A percentile compares a stretch with the other conserved stretches of the same genome.
phyloP scores from a whole-genome alignment of 208 protist genomes.

The Trypanosoma cruzi region DNA sequence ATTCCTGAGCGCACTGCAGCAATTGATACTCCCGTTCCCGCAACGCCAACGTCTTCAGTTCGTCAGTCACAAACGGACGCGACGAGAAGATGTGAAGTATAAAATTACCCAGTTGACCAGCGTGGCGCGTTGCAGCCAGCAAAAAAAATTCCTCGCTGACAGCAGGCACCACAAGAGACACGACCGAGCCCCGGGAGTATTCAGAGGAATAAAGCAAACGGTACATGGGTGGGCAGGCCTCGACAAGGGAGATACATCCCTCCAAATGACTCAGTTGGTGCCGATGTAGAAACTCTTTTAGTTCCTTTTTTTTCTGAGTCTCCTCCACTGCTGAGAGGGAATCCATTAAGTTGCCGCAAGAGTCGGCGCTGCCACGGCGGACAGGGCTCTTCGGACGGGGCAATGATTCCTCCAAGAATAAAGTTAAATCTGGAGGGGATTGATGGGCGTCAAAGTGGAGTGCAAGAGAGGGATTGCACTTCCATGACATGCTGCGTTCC shows the following conservation, averaged over 20 bases:
- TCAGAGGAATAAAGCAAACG: constrained; percentile 37
- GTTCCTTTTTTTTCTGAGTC: constrained; percentile 27
- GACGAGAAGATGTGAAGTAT: constrained; percentile 67
- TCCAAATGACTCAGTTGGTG: constrained; percentile 43
- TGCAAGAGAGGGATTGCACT: constrained; percentile 69
- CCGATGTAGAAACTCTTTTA: constrained; percentile 44
- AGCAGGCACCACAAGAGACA: constrained; percentile 29
- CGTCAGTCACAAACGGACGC: constrained; percentile 48
- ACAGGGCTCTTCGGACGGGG: neutral
- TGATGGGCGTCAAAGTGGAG: constrained; percentile 35
- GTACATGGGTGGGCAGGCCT: constrained; percentile 43
- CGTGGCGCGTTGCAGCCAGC: constrained; percentile 62
- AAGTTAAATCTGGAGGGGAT: constrained; percentile 32
- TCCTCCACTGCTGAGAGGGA: neutral
- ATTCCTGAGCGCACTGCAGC: constrained; percentile 47
- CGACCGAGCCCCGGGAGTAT: constrained; percentile 17
- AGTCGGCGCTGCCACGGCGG: neutral
- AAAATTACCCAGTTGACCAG: constrained; percentile 59
- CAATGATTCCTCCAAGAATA: constrained; percentile 40
- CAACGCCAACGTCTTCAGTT: constrained; percentile 24
- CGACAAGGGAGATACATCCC: constrained; percentile 49
- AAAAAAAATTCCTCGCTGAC: constrained; percentile 44
- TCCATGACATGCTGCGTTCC: constrained; percentile 70
- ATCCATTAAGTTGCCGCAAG: neutral
- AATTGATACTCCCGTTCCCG: constrained; percentile 44